Evolutionary conservation across 139 green algal species (phyloP), one percentile per base, ranked within the genome.

Genomic region (Micractinium conductrix): DNA sequence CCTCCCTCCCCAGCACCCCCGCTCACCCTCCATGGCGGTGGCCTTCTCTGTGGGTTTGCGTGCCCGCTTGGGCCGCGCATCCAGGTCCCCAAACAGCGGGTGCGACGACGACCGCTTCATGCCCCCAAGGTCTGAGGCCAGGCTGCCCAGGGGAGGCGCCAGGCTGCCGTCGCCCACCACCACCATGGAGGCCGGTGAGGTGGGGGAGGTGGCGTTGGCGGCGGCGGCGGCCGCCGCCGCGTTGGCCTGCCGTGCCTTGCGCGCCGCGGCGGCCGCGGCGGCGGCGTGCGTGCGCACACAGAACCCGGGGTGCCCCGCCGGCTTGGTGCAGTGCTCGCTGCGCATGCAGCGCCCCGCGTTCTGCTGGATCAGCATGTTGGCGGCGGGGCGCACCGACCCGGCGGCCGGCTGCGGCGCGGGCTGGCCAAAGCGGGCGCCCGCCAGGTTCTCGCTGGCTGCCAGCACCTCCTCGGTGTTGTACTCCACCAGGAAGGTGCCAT

Each of bases 241-340:
- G 35, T 76, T 81, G 53, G 75, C 75, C 79, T 68, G 65, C 65
- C 79, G 79, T 53, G 21, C 45, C 70, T 72, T 74, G 63, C 80
- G 67, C 10, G 80, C 67, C 9, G 70, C 53, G 6, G 69, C 81
- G 4, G 81, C 81, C 8, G 81, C 81, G 24, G 80, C 72, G 4
- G 58, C 81, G 2, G 70, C 81, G 35, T 85, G 62, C n/a, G 86
- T 90, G 43, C 86, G 62, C 81, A 80, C 86, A 45, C 86, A 91
- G 78, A 89, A 89, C n/a, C 88, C 88, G 6, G 88, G 84, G 85
- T 93, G 92, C 10, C 89, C 89, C 0, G 89, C 86, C 22, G 87
- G 88, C 65, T 94, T 91, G 48, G 78, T 91, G 88, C 92, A 95
- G 84, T 85, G 89, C 35, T 85, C 45, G 37, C 86, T 93, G 80